Evolutionary conservation across 495 filamentous ascomycete species (phyloP).

Genomic region (Hypoxylon fuscum): DNA sequence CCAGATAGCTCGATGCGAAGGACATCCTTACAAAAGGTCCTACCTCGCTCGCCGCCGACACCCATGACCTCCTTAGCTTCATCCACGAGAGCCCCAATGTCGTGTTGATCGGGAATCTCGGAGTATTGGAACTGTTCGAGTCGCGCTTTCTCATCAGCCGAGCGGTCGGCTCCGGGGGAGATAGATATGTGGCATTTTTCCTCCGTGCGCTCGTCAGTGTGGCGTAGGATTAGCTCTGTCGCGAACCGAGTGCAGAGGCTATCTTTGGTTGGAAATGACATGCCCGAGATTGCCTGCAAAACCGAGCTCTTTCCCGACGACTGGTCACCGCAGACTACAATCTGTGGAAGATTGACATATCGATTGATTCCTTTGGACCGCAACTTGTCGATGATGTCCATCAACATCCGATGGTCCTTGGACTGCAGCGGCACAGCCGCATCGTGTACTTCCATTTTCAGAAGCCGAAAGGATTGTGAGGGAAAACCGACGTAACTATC

Average conservation of each 20-base stretch:
- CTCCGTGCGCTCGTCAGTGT: slow-evolving; percentile 34
- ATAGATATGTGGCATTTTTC: slow-evolving; percentile 56
- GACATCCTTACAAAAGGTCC: slow-evolving; percentile 68
- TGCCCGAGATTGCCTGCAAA: slow-evolving; percentile 74
- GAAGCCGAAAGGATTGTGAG: slow-evolving; percentile 2
- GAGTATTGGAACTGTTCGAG: slow-evolving; percentile 41
- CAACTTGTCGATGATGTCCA: slow-evolving; percentile 68
- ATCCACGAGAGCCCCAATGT: slow-evolving; percentile 54
- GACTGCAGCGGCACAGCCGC: slow-evolving; percentile 41
- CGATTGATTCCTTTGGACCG: slow-evolving; percentile 63
- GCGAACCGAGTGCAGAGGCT: slow-evolving; percentile 72
- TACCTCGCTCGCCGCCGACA: slow-evolving; percentile 47
- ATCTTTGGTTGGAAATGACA: slow-evolving; percentile 70
- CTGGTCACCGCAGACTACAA: slow-evolving; percentile 76
- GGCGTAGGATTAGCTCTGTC: slow-evolving; percentile 68
- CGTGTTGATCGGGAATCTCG: slow-evolving; percentile 44
- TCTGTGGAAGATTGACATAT: slow-evolving; percentile 68
- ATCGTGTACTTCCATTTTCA: slow-evolving; percentile 36
- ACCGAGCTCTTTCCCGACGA: slow-evolving; percentile 78
- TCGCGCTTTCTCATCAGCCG: slow-evolving; percentile 30
- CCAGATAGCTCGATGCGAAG: slow-evolving; percentile 75
- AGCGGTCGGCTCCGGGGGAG: slow-evolving; percentile 45
- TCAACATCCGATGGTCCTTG: slow-evolving; percentile 52
- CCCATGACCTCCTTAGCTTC: slow-evolving; percentile 64
- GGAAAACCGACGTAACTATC: background rate